These are phyloP conservation scores for Boletellus emodensis DNA, from an alignment of 768 basidiomycete genomes.

Conservation along the genomic window DNA sequence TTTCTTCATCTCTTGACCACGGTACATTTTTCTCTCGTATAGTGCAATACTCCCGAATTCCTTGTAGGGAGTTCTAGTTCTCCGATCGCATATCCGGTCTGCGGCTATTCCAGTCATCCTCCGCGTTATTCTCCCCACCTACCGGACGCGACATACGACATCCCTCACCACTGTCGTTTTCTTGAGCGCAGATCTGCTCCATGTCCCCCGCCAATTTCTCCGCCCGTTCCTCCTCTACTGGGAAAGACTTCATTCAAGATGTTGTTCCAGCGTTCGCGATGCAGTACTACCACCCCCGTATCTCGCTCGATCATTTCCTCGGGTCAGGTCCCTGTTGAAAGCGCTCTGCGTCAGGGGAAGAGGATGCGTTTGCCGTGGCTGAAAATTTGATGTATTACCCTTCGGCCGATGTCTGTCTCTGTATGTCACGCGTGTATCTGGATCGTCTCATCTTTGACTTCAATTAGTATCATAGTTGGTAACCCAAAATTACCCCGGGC, in stretches of 20 bases:
- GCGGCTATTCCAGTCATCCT: slow-evolving; percentile 29
- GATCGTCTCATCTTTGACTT: slow-evolving; percentile 9
- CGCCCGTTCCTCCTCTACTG: slow-evolving; percentile 12
- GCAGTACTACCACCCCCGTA: slow-evolving; percentile 11
- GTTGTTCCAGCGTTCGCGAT: slow-evolving; percentile 29
- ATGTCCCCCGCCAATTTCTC: slow-evolving; percentile 8
- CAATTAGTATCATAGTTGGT: slow-evolving; percentile 7
- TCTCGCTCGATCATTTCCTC: slow-evolving; percentile 14
- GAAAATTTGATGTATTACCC: slow-evolving; percentile 23
- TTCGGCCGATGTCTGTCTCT: slow-evolving; percentile 5
- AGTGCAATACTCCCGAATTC: slow-evolving; percentile 29
- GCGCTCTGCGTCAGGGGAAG: slow-evolving; percentile 23
- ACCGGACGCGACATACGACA: slow-evolving; percentile 2
- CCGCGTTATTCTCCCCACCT: slow-evolving; percentile 5
- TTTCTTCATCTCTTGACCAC: neutral
- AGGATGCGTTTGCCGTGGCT: slow-evolving; percentile 30
- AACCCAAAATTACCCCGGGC: neutral
- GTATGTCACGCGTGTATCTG: slow-evolving; percentile 24
- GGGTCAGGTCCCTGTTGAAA: slow-evolving; percentile 20
- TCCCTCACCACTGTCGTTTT: slow-evolving; percentile 7
- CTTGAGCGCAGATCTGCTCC: slow-evolving; percentile 20
- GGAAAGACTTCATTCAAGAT: slow-evolving; percentile 22
- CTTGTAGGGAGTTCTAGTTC: slow-evolving; percentile 31
- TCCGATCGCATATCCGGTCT: slow-evolving; percentile 27
- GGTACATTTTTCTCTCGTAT: neutral